Percentiles rank a stretch among this genome's conserved stretches.
These are phyloP conservation scores for Fomitopsis serialis DNA, from an alignment of 768 basidiomycete genomes.

Conservation along the genomic window DNA sequence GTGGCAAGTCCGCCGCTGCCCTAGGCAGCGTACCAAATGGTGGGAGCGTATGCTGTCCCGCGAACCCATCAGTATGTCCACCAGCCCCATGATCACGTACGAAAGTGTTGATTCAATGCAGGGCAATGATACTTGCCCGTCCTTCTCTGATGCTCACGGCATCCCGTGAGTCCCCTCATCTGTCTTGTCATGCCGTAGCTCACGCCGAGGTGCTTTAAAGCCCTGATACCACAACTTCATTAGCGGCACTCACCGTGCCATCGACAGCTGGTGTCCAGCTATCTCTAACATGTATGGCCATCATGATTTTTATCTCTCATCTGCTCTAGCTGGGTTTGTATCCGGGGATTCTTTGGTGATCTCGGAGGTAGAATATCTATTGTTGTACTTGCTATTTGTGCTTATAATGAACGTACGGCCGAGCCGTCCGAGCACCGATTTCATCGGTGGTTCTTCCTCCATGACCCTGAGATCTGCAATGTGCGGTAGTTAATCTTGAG, in stretches of 20 bases:
- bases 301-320: background rate
- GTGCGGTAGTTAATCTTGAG: too few species aligned
- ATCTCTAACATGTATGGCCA: background rate
- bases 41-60: slow-evolving; percentile 66
- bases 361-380: too few species aligned
- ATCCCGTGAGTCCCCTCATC: slow-evolving; percentile 15
- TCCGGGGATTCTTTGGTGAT: background rate
- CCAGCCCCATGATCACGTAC: background rate
- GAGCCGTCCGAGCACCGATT: too few species aligned
- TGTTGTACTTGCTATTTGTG: too few species aligned
- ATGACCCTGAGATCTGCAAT: too few species aligned
- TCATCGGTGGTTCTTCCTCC: too few species aligned
- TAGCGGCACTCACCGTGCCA: background rate
- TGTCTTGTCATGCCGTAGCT: background rate
- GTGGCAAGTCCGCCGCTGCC: slow-evolving; percentile 50
- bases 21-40: slow-evolving; percentile 65
- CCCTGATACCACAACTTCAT: slow-evolving; percentile 14
- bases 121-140: slow-evolving; percentile 28
- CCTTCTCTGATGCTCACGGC: slow-evolving; percentile 20
- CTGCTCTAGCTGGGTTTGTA: background rate
- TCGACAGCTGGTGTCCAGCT: background rate
- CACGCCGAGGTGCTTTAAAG: background rate
- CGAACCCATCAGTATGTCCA: slow-evolving; percentile 37
- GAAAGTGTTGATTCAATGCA: slow-evolving; percentile 14
- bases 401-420: too few species aligned